Evolutionary conservation across 345 rosid genomes (phyloP).

Genomic region (Theobroma cacao): DNA sequence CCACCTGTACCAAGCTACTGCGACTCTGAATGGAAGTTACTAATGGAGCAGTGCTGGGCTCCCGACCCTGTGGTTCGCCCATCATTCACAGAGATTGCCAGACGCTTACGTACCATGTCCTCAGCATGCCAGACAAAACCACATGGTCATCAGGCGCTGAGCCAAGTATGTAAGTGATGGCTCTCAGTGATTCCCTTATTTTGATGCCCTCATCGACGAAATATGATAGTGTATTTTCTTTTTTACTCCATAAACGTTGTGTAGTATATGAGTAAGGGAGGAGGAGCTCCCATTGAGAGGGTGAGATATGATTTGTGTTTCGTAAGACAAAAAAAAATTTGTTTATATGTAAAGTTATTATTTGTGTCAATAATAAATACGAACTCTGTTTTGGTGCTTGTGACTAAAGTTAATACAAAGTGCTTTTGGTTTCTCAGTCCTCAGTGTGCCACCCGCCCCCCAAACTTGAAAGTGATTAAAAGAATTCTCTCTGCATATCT

Average conservation of each 20-base stretch:
- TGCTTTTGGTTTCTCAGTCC: neutral
- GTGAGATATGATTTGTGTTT: slow-evolving; percentile 13
- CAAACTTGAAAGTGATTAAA: too few species aligned
- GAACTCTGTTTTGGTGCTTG: slow-evolving; percentile 11
- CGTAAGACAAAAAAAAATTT: slow-evolving; percentile 1
- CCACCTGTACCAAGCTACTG: slow-evolving; percentile 69
- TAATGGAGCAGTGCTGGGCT: slow-evolving; percentile 94
- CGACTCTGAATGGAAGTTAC: slow-evolving; percentile 71
- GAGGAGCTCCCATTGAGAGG: slow-evolving; percentile 16
- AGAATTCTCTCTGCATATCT: too few species aligned
- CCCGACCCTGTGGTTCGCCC: slow-evolving; percentile 79
- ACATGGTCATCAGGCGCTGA: slow-evolving; percentile 29
- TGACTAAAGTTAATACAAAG: neutral
- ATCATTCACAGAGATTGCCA: slow-evolving; percentile 74
- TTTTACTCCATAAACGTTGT: neutral
- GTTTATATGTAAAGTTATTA: slow-evolving; percentile 23
- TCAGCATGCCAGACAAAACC: slow-evolving; percentile 44
- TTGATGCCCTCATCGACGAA: neutral
- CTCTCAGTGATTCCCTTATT: neutral
- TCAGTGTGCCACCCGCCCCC: too few species aligned
- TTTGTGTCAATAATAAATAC: slow-evolving; percentile 19
- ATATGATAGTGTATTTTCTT: neutral
- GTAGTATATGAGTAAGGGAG: slow-evolving; percentile 13
- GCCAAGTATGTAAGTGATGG: slow-evolving; percentile 26
- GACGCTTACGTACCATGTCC: slow-evolving; percentile 69